Base-by-base conservation (phyloP, 2,329 filamentous ascomycete genomes). In the Saccharata proteae region DNA sequence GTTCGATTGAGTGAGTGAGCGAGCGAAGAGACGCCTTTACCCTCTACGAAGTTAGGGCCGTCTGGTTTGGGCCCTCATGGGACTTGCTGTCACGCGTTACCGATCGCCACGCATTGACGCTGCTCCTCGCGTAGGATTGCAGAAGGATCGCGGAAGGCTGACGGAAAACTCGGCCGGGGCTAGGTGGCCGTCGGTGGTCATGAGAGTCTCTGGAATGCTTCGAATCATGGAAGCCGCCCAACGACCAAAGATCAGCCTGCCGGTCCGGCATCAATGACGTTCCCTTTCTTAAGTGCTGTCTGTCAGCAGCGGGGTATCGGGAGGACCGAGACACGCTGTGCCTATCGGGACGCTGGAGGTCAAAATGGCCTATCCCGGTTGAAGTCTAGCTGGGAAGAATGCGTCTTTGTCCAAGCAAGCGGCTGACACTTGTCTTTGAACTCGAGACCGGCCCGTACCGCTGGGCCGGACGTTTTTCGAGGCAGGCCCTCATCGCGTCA, bases 391-490 rank as follows among this genome's bases (percentile, higher is more conserved):
- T 26, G 25, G 25, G 26, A 34, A 34, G 26, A 29, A 29, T 28
- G 19, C 26, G 26, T 29, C 33, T 26, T 25, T 35, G 22, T 26
- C 27, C 33, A 22, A 17, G n/a, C 21, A 30, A 35, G 27, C 27
- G 33, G 27, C 33, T 35, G 33, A 35, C 33, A 35, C 33, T 35
- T 35, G 33, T 30, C 33, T 35, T 30, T 35, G 31, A 24, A 16
- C 33, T 35, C 33, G 29, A 29, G 28, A 15, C 33, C 33, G 33
- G 33, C 33, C 33, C 33, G 33, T 18, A 35, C 33, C 33, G 33
- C 33, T 30, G 33, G 33, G 33, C 26, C 28, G 32, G 26, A 35
- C 33, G 33, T 35, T 35, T 35, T 35, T 30, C 32, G 32, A 34
- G 32, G 32, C 26, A 24, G 19, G 26, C 20, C 31, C 14, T 20